Conservation (phyloP, 2,329 filamentous ascomycete genomes). For the Colletotrichum lini region DNA sequence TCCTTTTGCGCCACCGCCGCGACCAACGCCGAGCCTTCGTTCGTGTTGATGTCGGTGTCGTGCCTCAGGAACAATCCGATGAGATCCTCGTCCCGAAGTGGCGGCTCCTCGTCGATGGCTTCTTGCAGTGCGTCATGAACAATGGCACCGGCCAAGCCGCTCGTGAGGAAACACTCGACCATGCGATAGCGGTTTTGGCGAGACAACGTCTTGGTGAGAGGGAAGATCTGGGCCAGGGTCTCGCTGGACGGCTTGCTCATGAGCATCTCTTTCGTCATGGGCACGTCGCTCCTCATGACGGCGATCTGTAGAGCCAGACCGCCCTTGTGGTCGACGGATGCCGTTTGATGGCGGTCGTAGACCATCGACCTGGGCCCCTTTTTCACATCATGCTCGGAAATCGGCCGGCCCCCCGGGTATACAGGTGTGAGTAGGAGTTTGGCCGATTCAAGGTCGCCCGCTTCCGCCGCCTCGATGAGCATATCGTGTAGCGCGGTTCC, state of each 20-base stretch:
- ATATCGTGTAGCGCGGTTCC: conserved; percentile 64
- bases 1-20: conserved; percentile 66
- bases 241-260: conserved; percentile 61
- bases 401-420: conserved; percentile 56
- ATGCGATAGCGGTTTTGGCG: conserved; percentile 62
- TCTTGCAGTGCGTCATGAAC: conserved; percentile 67
- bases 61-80: conserved; percentile 67
- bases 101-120: conserved; percentile 64
- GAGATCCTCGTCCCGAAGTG: conserved; percentile 64
- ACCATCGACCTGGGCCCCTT: conserved; percentile 48
- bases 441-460: conserved; percentile 62
- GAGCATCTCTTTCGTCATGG: conserved; percentile 63
- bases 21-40: conserved; percentile 64
- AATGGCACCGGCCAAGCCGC: conserved; percentile 61
- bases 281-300: conserved; percentile 59
- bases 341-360: conserved; percentile 62
- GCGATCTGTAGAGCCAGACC: conserved; percentile 67
- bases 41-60: conserved; percentile 69
- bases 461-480: conserved; percentile 64
- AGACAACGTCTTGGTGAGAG: conserved; percentile 60
- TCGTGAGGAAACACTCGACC: conserved; percentile 64
- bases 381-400: conserved; percentile 36
- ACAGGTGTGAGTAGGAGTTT: conserved; percentile 65
- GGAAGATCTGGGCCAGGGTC: conserved; percentile 65
- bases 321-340: conserved; percentile 67